Conservation (phyloP, 106 monocot genomes). For the Dactylorhiza incarnata region DNA sequence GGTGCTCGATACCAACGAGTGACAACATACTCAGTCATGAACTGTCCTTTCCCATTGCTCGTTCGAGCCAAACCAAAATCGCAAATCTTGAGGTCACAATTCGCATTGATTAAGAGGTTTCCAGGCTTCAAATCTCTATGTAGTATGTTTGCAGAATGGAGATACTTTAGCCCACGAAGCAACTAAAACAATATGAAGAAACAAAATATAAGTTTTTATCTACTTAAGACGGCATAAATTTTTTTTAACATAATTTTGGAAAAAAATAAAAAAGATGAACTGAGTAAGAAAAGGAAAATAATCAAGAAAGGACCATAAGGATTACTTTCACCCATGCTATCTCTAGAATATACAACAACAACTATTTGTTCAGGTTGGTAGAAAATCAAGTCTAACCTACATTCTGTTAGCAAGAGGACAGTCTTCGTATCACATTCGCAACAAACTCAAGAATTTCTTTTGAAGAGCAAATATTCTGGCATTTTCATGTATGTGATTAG, state of each 20-base stretch:
- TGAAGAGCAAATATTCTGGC: neutral
- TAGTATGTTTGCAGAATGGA: slow-evolving; percentile 74
- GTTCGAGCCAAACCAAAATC: slow-evolving; percentile 72
- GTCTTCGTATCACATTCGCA: no score
- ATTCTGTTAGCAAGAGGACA: no score
- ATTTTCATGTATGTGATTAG: neutral
- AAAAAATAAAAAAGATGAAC: neutral
- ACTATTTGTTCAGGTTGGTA: neutral
- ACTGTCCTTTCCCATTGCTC: slow-evolving; percentile 32
- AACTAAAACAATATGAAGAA: slow-evolving; percentile 9
- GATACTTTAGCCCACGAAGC: slow-evolving; percentile 56
- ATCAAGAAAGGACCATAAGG: neutral
- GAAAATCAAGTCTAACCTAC: no score
- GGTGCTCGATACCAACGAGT: slow-evolving; percentile 77
- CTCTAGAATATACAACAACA: neutral
- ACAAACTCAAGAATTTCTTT: neutral
- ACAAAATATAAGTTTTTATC: neutral
- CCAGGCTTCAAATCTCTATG: slow-evolving; percentile 74
- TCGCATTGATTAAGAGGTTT: slow-evolving; percentile 68
- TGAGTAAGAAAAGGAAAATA: neutral
- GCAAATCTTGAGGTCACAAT: slow-evolving; percentile 74
- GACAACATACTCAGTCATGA: slow-evolving; percentile 80
- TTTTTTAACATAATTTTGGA: neutral
- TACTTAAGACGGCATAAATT: neutral
- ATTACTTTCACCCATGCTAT: neutral